These are phyloP conservation scores for Cyclotella kingstonii DNA, from an alignment of 108 stramenopile genomes.

Conservation along the genomic window DNA sequence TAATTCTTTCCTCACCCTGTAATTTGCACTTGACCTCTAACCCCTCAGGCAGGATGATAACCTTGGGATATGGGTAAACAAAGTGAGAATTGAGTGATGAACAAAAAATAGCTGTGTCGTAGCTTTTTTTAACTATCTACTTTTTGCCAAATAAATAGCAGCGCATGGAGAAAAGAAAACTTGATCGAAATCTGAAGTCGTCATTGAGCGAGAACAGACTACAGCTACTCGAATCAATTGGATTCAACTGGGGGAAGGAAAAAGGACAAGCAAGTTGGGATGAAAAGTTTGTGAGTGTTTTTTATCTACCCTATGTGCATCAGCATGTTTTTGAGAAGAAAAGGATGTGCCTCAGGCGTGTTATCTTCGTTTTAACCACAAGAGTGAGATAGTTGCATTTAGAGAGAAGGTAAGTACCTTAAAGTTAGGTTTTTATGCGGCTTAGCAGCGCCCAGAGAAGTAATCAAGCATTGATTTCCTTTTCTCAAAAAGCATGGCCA, in stretches of 20 bases:
- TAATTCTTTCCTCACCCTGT: too few species aligned
- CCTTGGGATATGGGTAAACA: slow-evolving; percentile 19
- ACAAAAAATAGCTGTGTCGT: too few species aligned
- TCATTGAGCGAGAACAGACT: slow-evolving; percentile 43
- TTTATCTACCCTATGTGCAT: background rate
- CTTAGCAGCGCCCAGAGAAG: too few species aligned
- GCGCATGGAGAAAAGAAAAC: slow-evolving; percentile 62
- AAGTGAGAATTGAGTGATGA: too few species aligned
- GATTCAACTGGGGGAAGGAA: slow-evolving; percentile 63
- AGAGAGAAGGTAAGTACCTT: slow-evolving; percentile 2
- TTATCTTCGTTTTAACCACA: background rate
- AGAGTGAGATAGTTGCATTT: slow-evolving; percentile 9
- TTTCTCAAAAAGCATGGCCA: background rate
- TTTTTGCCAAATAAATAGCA: slow-evolving; percentile 38
- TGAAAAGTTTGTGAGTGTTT: slow-evolving; percentile 27
- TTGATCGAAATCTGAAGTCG: slow-evolving; percentile 31
- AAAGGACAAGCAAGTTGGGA: slow-evolving; percentile 63
- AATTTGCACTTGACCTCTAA: too few species aligned
- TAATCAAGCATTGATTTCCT: too few species aligned
- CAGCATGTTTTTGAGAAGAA: background rate
- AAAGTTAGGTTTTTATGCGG: too few species aligned
- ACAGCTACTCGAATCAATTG: slow-evolving; percentile 40
- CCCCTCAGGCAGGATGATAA: too few species aligned
- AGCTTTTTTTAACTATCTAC: background rate
- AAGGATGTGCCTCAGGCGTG: background rate